A percentile compares a stretch with the other conserved stretches of the same genome.
These are phyloP conservation scores for Puya raimondii DNA, from an alignment of 176 grass and related monocot genomes.

Conservation along the genomic window DNA sequence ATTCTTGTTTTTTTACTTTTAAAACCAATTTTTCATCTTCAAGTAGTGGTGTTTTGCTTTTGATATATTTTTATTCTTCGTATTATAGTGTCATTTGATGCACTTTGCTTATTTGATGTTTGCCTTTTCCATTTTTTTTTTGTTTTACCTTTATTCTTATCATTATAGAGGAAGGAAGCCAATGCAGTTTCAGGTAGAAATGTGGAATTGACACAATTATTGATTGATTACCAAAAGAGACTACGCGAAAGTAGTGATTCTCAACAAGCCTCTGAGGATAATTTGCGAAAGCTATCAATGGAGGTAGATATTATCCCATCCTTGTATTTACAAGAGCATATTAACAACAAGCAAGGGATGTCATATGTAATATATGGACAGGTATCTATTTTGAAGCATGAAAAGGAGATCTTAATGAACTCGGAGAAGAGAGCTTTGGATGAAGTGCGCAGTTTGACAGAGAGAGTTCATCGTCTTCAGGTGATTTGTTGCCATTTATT, in stretches of 20 bases:
- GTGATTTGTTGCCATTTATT: slow-evolving; percentile 10
- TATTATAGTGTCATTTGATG: slow-evolving; percentile 4
- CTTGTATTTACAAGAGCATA: not conserved
- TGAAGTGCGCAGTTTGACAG: slow-evolving; percentile 54
- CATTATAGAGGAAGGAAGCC: slow-evolving; percentile 74
- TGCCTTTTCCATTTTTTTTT: slow-evolving; percentile 13
- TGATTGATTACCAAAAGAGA: slow-evolving; percentile 78
- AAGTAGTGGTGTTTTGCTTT: not conserved
- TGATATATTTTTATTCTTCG: slow-evolving; percentile 1
- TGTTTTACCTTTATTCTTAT: slow-evolving; percentile 14
- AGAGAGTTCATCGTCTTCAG: slow-evolving; percentile 84
- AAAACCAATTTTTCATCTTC: too few species aligned
- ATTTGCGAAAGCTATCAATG: slow-evolving; percentile 62
- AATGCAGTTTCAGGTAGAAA: slow-evolving; percentile 79
- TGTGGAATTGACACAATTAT: slow-evolving; percentile 66
- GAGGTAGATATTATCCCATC: slow-evolving; percentile 35
- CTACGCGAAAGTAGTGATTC: slow-evolving; percentile 71
- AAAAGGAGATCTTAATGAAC: slow-evolving; percentile 59
- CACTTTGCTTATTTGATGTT: slow-evolving; percentile 8
- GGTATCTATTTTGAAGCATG: slow-evolving; percentile 75
- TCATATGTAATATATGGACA: slow-evolving; percentile 15
- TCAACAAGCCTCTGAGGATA: slow-evolving; percentile 64
- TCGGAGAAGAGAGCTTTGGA: slow-evolving; percentile 72
- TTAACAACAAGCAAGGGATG: not conserved
- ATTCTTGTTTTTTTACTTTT: too few species aligned